Percentiles rank a stretch among this genome's conserved stretches.
Conservation (phyloP, 2,329 filamentous ascomycete species). For the Fusarium duplospermum region DNA sequence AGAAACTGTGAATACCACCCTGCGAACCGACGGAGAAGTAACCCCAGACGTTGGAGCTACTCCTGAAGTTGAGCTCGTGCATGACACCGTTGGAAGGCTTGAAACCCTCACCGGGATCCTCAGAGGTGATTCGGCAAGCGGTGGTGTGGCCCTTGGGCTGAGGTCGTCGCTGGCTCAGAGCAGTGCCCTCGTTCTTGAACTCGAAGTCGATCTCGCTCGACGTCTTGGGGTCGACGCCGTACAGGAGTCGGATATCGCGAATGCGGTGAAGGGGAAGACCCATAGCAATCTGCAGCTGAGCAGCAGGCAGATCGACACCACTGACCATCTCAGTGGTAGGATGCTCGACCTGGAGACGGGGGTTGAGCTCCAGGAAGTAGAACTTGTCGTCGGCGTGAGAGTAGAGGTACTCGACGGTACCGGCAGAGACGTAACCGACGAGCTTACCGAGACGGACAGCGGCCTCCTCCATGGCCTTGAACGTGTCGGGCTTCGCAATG, state of each 20-base stretch:
- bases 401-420: constrained; percentile 99
- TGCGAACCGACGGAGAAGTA: constrained; percentile 99
- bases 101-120: constrained; percentile 98
- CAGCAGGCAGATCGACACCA: constrained; percentile 95
- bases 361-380: constrained; percentile 99
- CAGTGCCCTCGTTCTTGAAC: constrained; percentile 87
- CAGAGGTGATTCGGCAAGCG: constrained; percentile 98
- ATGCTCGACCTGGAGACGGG: constrained; percentile 99
- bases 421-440: constrained; percentile 97
- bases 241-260: constrained; percentile 93
- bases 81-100: constrained; percentile 99
- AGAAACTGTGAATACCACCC: constrained; percentile 98
- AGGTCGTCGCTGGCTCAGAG: constrained; percentile 86
- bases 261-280: constrained; percentile 96
- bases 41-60: constrained; percentile 99
- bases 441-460: constrained; percentile 93
- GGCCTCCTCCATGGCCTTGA: constrained; percentile 96
- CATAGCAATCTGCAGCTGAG: constrained; percentile 99
- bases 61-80: constrained; percentile 99
- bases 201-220: constrained; percentile 93
- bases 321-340: constrained; percentile 99
- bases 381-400: constrained; percentile 98
- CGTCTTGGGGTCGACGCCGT: constrained; percentile 92
- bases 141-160: constrained; percentile 97
- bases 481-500: constrained; percentile 88